A percentile compares a stretch with the other conserved stretches of the same genome.
Conservation (phyloP, 768 basidiomycete species). For the Dioszegia hungarica region DNA sequence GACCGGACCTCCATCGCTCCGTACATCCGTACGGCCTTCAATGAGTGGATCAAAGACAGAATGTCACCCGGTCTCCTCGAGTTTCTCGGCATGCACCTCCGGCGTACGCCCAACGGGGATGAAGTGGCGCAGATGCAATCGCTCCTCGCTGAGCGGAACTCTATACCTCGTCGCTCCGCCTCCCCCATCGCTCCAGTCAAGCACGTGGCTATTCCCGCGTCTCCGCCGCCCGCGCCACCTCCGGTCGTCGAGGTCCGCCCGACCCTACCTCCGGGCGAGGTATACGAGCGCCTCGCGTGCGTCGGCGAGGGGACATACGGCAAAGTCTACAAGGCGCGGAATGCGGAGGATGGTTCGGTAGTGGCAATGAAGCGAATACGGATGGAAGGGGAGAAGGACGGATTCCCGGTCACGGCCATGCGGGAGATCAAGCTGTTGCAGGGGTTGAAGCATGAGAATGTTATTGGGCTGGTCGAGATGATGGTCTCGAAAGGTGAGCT, state of each 20-base stretch:
- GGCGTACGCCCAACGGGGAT: slow-evolving; percentile 13
- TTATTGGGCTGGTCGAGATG: slow-evolving; percentile 91
- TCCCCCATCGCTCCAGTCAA: too few species aligned
- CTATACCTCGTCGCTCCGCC: too few species aligned
- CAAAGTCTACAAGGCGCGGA: slow-evolving; percentile 93
- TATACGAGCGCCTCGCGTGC: slow-evolving; percentile 79
- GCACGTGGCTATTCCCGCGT: not conserved
- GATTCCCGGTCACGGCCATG: slow-evolving; percentile 98
- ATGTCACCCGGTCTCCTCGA: slow-evolving; percentile 18
- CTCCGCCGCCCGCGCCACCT: not conserved
- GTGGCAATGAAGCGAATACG: slow-evolving; percentile 95
- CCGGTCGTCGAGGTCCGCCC: not conserved
- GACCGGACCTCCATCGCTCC: slow-evolving; percentile 26
- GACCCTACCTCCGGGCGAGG: slow-evolving; percentile 16
- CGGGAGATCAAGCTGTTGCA: slow-evolving; percentile 97
- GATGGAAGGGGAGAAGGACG: slow-evolving; percentile 96
- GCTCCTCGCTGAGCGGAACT: too few species aligned
- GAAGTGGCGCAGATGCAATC: slow-evolving; percentile 29
- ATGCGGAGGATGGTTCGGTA: slow-evolving; percentile 65
- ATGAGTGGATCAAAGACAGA: slow-evolving; percentile 23
- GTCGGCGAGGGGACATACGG: slow-evolving; percentile 99
- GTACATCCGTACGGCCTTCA: slow-evolving; percentile 38
- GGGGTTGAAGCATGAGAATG: slow-evolving; percentile 79
- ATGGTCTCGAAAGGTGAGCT: slow-evolving; percentile 89
- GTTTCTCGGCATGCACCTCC: slow-evolving; percentile 37